phyloP scores from a whole-genome alignment of 257 asterid species.

The Eucommia ulmoides region DNA sequence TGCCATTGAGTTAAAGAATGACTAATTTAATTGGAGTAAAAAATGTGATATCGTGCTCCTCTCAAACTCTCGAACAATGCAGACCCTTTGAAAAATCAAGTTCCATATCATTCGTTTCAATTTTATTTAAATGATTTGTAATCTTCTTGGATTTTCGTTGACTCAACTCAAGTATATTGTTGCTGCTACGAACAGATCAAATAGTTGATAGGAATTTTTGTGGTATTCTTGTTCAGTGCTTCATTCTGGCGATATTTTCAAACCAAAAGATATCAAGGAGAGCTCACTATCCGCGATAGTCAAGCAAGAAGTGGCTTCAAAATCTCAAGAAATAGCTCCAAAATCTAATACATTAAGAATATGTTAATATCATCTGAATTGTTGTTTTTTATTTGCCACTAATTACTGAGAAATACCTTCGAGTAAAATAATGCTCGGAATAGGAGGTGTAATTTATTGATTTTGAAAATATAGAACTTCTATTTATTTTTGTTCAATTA shows the following conservation, averaged over 20 bases:
- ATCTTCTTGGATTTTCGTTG: neutral
- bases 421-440: constrained; percentile 24
- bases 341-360: constrained; percentile 9
- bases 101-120: constrained; percentile 16
- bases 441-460: too few species aligned
- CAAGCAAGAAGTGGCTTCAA: constrained; percentile 27
- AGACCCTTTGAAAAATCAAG: constrained; percentile 52
- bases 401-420: constrained; percentile 3
- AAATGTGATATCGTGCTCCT: constrained; percentile 71
- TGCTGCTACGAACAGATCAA: neutral
- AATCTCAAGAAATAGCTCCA: constrained; percentile 27
- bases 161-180: neutral
- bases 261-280: constrained; percentile 20
- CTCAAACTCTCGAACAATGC: constrained; percentile 81
- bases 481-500: too few species aligned
- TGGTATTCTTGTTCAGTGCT: constrained; percentile 12
- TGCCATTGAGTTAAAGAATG: constrained; percentile 73
- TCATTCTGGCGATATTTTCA: constrained; percentile 29
- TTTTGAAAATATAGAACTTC: too few species aligned
- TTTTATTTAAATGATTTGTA: neutral
- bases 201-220: neutral
- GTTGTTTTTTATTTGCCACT: constrained; percentile 1
- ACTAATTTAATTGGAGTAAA: constrained; percentile 54
- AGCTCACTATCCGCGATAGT: constrained; percentile 15
- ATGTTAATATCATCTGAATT: neutral